Evolutionary conservation across 768 basidiomycete species (phyloP).

Genomic region (Lentinula lateritia): DNA sequence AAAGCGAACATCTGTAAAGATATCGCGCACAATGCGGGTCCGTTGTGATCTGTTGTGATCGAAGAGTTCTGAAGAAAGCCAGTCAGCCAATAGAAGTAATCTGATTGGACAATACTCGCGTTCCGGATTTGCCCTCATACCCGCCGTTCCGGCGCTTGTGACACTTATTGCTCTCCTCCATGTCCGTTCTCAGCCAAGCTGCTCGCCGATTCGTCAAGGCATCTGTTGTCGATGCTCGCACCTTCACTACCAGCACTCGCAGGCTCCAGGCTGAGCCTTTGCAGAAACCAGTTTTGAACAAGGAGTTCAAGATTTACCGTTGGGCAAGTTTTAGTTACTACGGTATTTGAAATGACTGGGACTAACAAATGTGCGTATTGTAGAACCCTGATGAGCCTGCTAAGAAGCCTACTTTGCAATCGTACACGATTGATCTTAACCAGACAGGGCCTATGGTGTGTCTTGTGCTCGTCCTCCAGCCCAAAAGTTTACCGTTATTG

Average conservation of each 20-base stretch:
- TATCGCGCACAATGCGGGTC: too few species aligned
- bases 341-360: background rate
- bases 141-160: background rate
- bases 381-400: slow-evolving; percentile 94
- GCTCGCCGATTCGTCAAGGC: background rate
- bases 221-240: slow-evolving; percentile 12
- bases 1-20: too few species aligned
- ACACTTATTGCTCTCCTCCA: background rate
- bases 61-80: background rate
- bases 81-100: background rate
- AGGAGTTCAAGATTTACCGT: slow-evolving; percentile 98
- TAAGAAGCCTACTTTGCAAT: slow-evolving; percentile 86
- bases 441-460: slow-evolving; percentile 92
- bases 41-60: too few species aligned
- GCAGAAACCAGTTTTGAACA: slow-evolving; percentile 68
- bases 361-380: background rate
- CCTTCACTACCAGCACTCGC: slow-evolving; percentile 24
- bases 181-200: slow-evolving; percentile 3
- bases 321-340: slow-evolving; percentile 57
- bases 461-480: background rate
- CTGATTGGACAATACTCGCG: background rate
- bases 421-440: slow-evolving; percentile 88
- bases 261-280: slow-evolving; percentile 36
- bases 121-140: background rate
- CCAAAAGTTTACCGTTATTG: background rate